Evolutionary conservation across 495 filamentous ascomycete species (phyloP).

Genomic region (Penicillium crystallinum): DNA sequence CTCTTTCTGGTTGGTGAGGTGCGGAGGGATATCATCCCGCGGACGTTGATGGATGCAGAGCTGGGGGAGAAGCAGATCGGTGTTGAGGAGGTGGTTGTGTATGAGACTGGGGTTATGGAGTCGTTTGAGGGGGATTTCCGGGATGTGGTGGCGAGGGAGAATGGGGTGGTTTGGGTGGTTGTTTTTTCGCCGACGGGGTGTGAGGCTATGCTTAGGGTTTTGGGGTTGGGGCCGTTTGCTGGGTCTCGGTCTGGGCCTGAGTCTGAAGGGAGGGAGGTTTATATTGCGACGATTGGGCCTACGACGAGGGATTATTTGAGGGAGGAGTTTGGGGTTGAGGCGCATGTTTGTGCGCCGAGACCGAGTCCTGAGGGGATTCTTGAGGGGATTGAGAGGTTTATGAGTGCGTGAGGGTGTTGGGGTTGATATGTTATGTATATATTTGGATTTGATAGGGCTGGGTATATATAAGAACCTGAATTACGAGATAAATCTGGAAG

Average conservation of each 20-base stretch:
- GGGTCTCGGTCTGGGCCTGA: neutral
- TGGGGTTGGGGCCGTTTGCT: slow-evolving; percentile 38
- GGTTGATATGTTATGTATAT: neutral
- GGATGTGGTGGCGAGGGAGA: slow-evolving; percentile 18
- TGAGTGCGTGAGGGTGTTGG: slow-evolving; percentile 19
- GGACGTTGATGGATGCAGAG: slow-evolving; percentile 54
- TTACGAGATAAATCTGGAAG: neutral
- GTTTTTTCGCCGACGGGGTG: slow-evolving; percentile 92
- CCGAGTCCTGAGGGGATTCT: slow-evolving; percentile 83
- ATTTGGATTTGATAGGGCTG: neutral
- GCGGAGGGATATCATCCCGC: slow-evolving; percentile 81
- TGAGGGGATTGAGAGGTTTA: slow-evolving; percentile 57
- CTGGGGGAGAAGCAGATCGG: slow-evolving; percentile 43
- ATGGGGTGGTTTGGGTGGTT: slow-evolving; percentile 66
- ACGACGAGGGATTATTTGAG: slow-evolving; percentile 78
- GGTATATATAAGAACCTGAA: neutral
- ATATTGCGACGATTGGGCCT: slow-evolving; percentile 85
- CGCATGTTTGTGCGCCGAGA: slow-evolving; percentile 75
- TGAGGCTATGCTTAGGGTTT: slow-evolving; percentile 66
- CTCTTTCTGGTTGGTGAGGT: slow-evolving; percentile 87
- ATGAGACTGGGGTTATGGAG: slow-evolving; percentile 75
- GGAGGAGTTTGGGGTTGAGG: slow-evolving; percentile 60
- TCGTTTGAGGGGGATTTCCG: slow-evolving; percentile 65
- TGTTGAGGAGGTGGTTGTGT: slow-evolving; percentile 76
- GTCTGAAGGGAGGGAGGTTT: slow-evolving; percentile 36